These are phyloP conservation scores for Kernera saxatilis DNA, from an alignment of 345 rosid genomes.

Conservation along the genomic window DNA sequence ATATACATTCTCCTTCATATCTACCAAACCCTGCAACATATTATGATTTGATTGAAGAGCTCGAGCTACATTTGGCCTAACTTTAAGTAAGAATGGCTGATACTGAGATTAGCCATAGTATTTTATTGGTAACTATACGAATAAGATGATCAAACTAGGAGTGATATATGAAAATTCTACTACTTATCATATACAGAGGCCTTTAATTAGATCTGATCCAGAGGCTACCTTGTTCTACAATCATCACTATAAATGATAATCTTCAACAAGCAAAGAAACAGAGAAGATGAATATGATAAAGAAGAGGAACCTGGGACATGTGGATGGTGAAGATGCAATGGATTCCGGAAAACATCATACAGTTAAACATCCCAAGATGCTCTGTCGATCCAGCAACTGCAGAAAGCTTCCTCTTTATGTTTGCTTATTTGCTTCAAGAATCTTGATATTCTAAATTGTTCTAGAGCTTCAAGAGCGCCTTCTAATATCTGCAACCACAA, in stretches of 20 bases:
- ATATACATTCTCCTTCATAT: conserved; percentile 21
- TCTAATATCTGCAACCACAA: background rate
- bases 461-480: no score
- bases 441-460: background rate
- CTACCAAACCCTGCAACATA: conserved; percentile 44
- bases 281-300: no score
- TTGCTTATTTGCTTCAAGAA: background rate
- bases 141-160: background rate
- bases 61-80: no score
- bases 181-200: background rate
- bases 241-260: background rate
- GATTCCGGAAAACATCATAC: no score
- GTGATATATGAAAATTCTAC: background rate
- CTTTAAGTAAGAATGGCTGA: background rate
- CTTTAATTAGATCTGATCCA: conserved; percentile 36
- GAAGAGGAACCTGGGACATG: background rate
- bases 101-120: background rate
- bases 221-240: conserved; percentile 24
- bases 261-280: no score
- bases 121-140: no score
- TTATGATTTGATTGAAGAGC: background rate
- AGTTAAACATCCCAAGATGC: background rate
- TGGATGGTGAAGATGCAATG: no score
- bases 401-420: background rate
- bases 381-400: background rate